phyloP scores from a whole-genome alignment of 768 basidiomycete genomes.

The Boletales sp. region DNA sequence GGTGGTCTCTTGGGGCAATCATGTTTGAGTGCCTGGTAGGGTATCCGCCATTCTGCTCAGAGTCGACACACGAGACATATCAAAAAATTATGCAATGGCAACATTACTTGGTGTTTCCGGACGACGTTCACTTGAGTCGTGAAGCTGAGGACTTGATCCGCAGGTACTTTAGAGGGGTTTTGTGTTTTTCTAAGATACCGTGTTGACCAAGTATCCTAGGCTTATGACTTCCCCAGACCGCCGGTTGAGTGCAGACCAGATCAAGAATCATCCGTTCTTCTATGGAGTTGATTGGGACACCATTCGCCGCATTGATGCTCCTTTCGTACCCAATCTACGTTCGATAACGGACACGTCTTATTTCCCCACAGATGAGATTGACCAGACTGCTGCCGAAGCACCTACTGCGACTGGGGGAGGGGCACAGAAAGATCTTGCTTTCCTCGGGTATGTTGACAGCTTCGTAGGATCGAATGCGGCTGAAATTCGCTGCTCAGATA shows the following conservation, averaged over 20 bases:
- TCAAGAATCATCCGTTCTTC: conserved; percentile 91
- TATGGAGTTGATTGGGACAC: conserved; percentile 92
- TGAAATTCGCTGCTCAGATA: conserved; percentile 43
- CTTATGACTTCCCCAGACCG: conserved; percentile 83
- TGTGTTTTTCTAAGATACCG: neutral
- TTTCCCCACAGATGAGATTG: conserved; percentile 93
- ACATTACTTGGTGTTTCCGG: conserved; percentile 81
- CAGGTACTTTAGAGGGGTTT: conserved; percentile 44
- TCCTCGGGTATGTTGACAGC: conserved; percentile 49
- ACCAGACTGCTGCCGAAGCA: conserved; percentile 59
- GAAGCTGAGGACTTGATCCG: conserved; percentile 90
- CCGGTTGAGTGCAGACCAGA: conserved; percentile 77
- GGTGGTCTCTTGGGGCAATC: conserved; percentile 99
- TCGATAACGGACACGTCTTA: conserved; percentile 97
- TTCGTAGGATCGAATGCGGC: neutral
- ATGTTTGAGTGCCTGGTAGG: conserved; percentile 98
- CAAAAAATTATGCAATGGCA: conserved; percentile 97
- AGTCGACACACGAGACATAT: conserved; percentile 96
- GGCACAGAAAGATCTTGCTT: conserved; percentile 59
- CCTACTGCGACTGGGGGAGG: conserved; percentile 35
- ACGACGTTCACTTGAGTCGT: conserved; percentile 87
- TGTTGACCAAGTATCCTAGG: conserved; percentile 34
- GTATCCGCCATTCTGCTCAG: conserved; percentile 94
- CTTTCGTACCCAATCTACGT: conserved; percentile 92
- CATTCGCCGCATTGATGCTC: conserved; percentile 87